Evolutionary conservation across 495 filamentous ascomycete genomes (phyloP).

Genomic region (Penicillium canescens): DNA sequence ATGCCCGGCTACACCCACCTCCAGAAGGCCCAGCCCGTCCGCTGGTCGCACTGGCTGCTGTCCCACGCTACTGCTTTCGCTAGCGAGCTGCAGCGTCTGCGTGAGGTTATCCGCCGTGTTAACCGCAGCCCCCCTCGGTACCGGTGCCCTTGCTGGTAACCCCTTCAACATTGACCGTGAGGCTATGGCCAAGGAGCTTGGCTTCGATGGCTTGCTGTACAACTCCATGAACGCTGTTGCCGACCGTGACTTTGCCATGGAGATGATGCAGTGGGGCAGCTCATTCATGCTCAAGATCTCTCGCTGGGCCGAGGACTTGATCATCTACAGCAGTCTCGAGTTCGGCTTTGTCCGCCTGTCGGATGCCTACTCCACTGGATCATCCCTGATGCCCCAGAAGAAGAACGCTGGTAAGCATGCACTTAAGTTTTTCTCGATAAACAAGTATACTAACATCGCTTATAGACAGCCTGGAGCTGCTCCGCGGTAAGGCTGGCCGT

Average conservation of each 20-base stretch:
- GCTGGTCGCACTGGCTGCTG: constrained; percentile 87
- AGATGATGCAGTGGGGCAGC: constrained; percentile 86
- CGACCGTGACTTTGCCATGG: constrained; percentile 87
- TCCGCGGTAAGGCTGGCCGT: constrained; percentile 83
- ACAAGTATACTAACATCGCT: constrained; percentile 20
- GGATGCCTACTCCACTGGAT: constrained; percentile 84
- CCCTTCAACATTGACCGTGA: constrained; percentile 88
- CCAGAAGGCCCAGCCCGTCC: constrained; percentile 87
- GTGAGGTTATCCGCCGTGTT: constrained; percentile 71
- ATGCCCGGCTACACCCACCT: constrained; percentile 82
- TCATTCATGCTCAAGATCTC: constrained; percentile 86
- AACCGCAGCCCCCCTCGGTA: constrained; percentile 82
- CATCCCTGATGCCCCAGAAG: constrained; percentile 91
- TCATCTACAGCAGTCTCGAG: constrained; percentile 81
- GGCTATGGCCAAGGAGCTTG: constrained; percentile 83
- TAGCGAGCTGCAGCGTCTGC: constrained; percentile 75
- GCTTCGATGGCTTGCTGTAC: constrained; percentile 77
- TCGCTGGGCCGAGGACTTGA: constrained; percentile 86
- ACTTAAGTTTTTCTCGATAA: neutral
- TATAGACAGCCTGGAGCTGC: constrained; percentile 82
- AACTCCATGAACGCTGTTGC: constrained; percentile 84
- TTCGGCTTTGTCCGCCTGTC: constrained; percentile 82
- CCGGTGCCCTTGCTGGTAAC: constrained; percentile 89
- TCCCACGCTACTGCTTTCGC: constrained; percentile 76
- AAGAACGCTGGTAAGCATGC: constrained; percentile 46